A percentile compares a stretch with the other conserved stretches of the same genome.
Evolutionary conservation across 2,329 filamentous ascomycete species (phyloP).

Genomic region (Thielaviopsis euricoi): DNA sequence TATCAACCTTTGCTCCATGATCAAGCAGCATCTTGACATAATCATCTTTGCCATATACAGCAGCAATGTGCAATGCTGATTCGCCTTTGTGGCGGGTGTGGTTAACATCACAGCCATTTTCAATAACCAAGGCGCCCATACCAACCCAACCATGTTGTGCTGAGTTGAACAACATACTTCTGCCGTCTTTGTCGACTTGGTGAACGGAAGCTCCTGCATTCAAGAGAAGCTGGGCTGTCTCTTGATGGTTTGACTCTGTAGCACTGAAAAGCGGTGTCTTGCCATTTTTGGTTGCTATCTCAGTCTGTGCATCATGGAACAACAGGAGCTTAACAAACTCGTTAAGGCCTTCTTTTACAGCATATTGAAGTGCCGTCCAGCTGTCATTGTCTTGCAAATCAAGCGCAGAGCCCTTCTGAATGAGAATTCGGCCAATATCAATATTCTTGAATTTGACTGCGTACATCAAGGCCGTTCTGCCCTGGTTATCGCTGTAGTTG

Average conservation of each 20-base stretch:
- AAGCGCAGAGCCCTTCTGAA: background rate
- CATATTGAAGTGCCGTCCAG: background rate
- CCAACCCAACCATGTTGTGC: background rate
- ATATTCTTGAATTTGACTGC: background rate
- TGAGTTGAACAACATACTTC: background rate
- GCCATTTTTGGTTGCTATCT: background rate
- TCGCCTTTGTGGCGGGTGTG: background rate
- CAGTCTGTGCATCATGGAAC: background rate
- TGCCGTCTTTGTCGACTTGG: background rate
- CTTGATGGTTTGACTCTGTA: background rate
- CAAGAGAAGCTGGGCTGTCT: background rate
- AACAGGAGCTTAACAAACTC: background rate
- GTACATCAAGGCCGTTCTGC: background rate
- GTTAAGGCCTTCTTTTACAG: background rate
- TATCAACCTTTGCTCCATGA: background rate
- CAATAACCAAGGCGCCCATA: background rate
- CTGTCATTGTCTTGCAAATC: background rate
- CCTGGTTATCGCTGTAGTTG: background rate
- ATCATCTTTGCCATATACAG: background rate
- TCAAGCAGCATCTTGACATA: background rate
- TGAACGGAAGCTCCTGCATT: background rate
- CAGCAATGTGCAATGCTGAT: background rate
- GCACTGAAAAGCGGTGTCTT: background rate
- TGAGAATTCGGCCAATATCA: background rate
- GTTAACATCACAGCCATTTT: background rate